Base-by-base conservation (phyloP, 2,329 filamentous ascomycete genomes). In the Venturia oleaginea region DNA sequence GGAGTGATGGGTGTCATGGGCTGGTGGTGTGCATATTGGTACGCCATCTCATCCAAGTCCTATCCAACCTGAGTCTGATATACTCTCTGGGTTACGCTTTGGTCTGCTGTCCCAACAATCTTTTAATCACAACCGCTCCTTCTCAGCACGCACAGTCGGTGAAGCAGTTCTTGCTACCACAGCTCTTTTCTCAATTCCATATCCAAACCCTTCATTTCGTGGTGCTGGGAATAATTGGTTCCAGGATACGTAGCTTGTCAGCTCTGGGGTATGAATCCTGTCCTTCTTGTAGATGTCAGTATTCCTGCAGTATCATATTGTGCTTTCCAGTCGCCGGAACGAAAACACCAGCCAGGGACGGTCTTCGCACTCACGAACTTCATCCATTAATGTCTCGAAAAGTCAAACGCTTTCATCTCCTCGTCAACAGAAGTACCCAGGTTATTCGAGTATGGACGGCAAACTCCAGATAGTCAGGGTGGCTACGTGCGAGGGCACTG, bases 1-100 rank as follows among this genome's bases (percentile, higher is more conserved):
- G 64, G 64, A 5, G 64, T 65, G 8, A 65, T 55, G 3, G 64
- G 64, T 27, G 64, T 65, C 32, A 62, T 11, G 8, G 60, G 59
- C 43, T 60, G 1, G 42, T 65, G 64, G 30, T 62, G 64, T 13
- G 59, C 40, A 51, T 40, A 43, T 64, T 62, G 64, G 43, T 38
- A 62, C 15, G 64, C 32, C 64, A 65, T 65, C n/a, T 63, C 55
- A 27, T 42, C 30, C 32, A 62, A 57, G 51, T 57, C 51, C 51
- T 32, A 34, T 57, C 51, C 51, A 57, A 34, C 51, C 30, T 34
- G 51, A 30, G 15, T 5, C 46, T 13, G 27, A 1, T 34, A 34
- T 22, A 34, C 19, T 13, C 30, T n/a, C 27, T 34, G 51, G 27
- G n/a, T 27, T 15, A 51, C 2, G 13, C n/a, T 27, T 10, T 27